Conservation (phyloP, 1,284 basidiomycete genomes). For the Trichosporon faecale region DNA sequence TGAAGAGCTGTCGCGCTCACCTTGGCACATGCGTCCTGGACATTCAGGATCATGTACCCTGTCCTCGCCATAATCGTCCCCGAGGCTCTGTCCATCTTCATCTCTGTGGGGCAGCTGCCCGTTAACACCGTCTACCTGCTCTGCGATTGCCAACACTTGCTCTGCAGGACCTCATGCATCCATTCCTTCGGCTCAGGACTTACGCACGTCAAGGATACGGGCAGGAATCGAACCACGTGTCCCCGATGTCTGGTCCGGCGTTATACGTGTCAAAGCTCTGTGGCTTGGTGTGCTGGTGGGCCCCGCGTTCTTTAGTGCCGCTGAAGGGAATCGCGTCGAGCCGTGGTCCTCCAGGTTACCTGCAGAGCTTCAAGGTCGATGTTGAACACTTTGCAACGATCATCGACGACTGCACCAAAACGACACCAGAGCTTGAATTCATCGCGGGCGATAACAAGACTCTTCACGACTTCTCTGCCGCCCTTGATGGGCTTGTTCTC, state of each 20-base stretch:
- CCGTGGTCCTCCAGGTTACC: no score
- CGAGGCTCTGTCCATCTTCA: not conserved
- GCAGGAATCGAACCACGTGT: not conserved
- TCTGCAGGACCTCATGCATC: not conserved
- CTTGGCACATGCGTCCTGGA: not conserved
- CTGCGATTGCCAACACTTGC: not conserved
- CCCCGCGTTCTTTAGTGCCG: not conserved
- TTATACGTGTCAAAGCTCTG: not conserved
- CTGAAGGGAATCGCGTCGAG: not conserved
- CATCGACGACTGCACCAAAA: not conserved
- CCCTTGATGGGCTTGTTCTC: conserved; percentile 5
- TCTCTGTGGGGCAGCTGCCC: no score
- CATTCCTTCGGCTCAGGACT: not conserved
- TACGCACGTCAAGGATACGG: not conserved
- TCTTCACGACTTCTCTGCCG: not conserved
- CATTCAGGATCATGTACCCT: not conserved
- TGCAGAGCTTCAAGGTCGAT: not conserved
- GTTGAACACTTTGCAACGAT: not conserved
- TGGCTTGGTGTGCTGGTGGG: not conserved
- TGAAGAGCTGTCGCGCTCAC: no score
- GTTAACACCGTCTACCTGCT: not conserved
- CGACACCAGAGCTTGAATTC: conserved; percentile 1
- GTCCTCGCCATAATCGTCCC: not conserved
- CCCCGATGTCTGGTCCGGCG: not conserved
- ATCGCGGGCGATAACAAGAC: conserved; percentile 8